Base-by-base conservation (phyloP, 1,284 basidiomycete species). In the Puccinia sorghi region DNA sequence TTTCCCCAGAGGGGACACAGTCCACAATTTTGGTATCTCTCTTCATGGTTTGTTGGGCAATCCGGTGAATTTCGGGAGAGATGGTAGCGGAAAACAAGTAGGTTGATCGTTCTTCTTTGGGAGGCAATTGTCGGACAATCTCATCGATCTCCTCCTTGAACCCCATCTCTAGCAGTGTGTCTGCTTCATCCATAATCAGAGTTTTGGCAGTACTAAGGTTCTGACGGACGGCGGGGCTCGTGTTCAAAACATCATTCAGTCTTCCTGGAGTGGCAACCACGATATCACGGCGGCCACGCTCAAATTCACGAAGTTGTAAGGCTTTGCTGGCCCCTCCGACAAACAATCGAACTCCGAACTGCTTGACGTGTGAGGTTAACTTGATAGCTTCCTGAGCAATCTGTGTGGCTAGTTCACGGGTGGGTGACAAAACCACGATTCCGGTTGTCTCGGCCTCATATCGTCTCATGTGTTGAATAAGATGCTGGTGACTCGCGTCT, bases 111-210 rank as follows among this genome's bases (percentile, higher is more conserved):
- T 90, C 84, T 0, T 89, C 88, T 1, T 87, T 84, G 46, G 86
- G 85, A 20, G 93, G 92, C n/a, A 98, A 87, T 81, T 88, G 87
- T 2, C 86, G 82, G 46, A 89, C 86, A 82, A 98, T 94, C 0
- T 88, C 88, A 52, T 93, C 89, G 63, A 99, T 90, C 81, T 97
- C 94, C 63, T 92, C 89, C 11, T 92, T 89, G 89, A 99, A 99
- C 81, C 96, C 96, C 91, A 97, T 93, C 81, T 97, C 94, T 57
- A 99, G 88, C 15, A 98, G 88, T 0, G 93, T 96, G 84, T 99
- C 97, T 12, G 94, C 94, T 85, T 98, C 96, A 83, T 99, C 96
- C 73, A 99, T 87, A 80, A 98, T 88, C 78, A 98, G 88, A 0
- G 91, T 88, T 12, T 87, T 86, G n/a, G 75, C 56, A 15, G 52